Percentiles rank a stretch among this genome's conserved stretches.
Conservation (phyloP, 495 filamentous ascomycete species). For the Xylaria nigripes region DNA sequence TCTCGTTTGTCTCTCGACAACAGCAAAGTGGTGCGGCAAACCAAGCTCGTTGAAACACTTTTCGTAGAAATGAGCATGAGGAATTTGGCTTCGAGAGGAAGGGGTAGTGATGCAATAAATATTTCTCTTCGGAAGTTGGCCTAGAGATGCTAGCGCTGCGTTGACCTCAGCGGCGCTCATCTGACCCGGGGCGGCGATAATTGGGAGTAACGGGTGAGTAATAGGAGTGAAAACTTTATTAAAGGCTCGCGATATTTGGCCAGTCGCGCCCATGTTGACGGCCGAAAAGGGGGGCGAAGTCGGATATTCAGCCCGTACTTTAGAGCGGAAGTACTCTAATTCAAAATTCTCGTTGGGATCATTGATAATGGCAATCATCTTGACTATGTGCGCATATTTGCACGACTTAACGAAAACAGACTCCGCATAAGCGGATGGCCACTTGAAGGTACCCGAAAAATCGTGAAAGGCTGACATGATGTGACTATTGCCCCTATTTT, state of each 20-base stretch:
- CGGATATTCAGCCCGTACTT: conserved; percentile 55
- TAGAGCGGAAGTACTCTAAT: conserved; percentile 78
- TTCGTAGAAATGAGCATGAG: conserved; percentile 75
- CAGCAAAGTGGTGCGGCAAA: conserved; percentile 68
- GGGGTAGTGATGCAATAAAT: conserved; percentile 72
- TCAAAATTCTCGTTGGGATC: conserved; percentile 78
- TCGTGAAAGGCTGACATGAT: conserved; percentile 86
- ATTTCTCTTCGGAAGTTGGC: conserved; percentile 68
- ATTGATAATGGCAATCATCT: conserved; percentile 77
- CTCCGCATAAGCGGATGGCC: conserved; percentile 62
- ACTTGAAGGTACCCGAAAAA: conserved; percentile 74
- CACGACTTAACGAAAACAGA: conserved; percentile 58
- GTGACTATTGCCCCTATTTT: conserved; percentile 62
- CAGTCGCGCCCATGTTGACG: conserved; percentile 78
- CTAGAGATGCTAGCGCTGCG: conserved; percentile 65
- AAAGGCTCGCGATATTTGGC: conserved; percentile 69
- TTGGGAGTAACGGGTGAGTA: conserved; percentile 73
- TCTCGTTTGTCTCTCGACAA: conserved; percentile 61
- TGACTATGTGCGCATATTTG: conserved; percentile 73
- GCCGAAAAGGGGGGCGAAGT: conserved; percentile 64
- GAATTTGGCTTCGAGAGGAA: conserved; percentile 47
- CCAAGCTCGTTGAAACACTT: conserved; percentile 84
- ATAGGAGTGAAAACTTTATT: conserved; percentile 82
- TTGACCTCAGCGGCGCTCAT: conserved; percentile 79
- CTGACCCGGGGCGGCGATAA: conserved; percentile 78